These are phyloP conservation scores for Venturia aucupariae DNA, from an alignment of 2,329 filamentous ascomycete species.

Conservation along the genomic window DNA sequence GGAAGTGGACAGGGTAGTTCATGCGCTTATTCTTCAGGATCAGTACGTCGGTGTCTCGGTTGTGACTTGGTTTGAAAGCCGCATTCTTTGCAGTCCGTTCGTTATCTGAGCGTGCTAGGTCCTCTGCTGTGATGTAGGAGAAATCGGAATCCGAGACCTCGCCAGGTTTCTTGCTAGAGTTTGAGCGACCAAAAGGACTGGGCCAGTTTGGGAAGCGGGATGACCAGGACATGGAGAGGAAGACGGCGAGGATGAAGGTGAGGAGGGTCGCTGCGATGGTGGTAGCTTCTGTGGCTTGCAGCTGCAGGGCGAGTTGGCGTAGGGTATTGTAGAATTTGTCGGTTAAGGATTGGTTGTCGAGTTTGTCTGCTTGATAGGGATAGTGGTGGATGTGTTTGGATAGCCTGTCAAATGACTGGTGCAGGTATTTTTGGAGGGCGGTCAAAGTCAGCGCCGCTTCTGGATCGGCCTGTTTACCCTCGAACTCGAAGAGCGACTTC, in stretches of 20 bases:
- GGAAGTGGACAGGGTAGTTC: conserved; percentile 62
- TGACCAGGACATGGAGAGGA: conserved; percentile 36
- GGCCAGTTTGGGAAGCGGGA: conserved; percentile 35
- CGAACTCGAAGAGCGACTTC: background rate
- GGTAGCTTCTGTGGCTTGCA: conserved; percentile 8
- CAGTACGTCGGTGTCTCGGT: conserved; percentile 58
- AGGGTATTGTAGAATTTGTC: background rate
- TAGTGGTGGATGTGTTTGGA: background rate
- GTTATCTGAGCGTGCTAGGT: conserved; percentile 42
- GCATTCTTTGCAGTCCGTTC: conserved; percentile 21
- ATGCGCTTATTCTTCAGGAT: conserved; percentile 59
- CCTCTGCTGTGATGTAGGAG: conserved; percentile 73
- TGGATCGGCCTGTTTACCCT: background rate
- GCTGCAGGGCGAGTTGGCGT: background rate
- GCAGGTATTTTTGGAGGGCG: background rate
- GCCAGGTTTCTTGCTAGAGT: conserved; percentile 30
- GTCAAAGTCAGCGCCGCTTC: background rate
- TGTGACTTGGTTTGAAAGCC: conserved; percentile 33
- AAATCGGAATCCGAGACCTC: conserved; percentile 68
- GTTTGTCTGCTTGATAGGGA: background rate
- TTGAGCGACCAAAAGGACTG: conserved; percentile 38
- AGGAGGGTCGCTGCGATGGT: conserved; percentile 7
- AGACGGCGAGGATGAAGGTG: conserved; percentile 19
- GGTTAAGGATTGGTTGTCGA: background rate
- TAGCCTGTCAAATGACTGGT: background rate